Evolutionary conservation across 2,329 filamentous ascomycete species (phyloP).

Genomic region (Aspergillus felis): DNA sequence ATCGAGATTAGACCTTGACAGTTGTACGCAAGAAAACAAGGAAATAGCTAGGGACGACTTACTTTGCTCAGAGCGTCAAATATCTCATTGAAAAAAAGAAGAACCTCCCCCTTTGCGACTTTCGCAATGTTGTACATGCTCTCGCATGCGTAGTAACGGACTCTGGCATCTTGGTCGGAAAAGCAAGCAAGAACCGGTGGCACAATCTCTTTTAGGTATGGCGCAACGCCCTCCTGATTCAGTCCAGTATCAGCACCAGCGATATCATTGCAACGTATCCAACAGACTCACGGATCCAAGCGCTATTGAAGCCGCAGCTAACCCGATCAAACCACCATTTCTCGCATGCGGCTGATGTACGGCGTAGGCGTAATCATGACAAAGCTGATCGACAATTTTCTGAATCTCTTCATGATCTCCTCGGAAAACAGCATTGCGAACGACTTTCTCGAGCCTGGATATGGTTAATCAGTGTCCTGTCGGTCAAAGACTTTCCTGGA

Average conservation of each 20-base stretch:
- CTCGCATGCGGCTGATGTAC: slow-evolving; percentile 94
- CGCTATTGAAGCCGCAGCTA: slow-evolving; percentile 93
- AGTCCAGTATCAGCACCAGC: slow-evolving; percentile 8
- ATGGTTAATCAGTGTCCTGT: background rate
- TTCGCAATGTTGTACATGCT: slow-evolving; percentile 99
- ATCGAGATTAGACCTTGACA: slow-evolving; percentile 12
- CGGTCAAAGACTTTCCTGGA: background rate
- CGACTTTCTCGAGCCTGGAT: slow-evolving; percentile 77
- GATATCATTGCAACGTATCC: background rate
- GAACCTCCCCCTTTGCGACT: slow-evolving; percentile 94
- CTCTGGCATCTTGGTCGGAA: slow-evolving; percentile 93
- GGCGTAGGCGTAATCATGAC: slow-evolving; percentile 95
- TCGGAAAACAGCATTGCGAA: slow-evolving; percentile 73
- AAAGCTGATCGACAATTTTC: slow-evolving; percentile 90
- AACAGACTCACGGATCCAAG: slow-evolving; percentile 72
- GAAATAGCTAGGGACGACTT: slow-evolving; percentile 19
- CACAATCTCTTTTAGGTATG: slow-evolving; percentile 89
- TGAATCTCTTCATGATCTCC: slow-evolving; percentile 78
- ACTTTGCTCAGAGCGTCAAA: slow-evolving; percentile 98
- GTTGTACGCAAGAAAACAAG: background rate
- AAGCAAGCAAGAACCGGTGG: slow-evolving; percentile 97
- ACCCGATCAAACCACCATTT: slow-evolving; percentile 91
- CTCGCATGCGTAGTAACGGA: slow-evolving; percentile 97
- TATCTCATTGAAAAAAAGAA: slow-evolving; percentile 97
- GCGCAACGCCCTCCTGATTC: slow-evolving; percentile 71